phyloP scores from a whole-genome alignment of 2,329 filamentous ascomycete species.

The Cercospora sp. region DNA sequence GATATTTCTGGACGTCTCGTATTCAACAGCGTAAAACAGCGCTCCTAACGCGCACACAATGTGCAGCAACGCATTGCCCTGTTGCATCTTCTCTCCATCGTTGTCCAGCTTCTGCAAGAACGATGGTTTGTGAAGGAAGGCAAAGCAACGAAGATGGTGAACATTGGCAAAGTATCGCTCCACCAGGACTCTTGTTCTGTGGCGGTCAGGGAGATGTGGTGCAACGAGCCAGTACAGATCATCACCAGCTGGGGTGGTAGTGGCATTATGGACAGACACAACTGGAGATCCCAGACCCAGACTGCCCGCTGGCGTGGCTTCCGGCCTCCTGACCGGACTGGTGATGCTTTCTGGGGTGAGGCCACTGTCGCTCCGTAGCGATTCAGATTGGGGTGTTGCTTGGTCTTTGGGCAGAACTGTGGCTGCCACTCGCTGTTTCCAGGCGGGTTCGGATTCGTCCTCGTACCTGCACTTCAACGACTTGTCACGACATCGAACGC shows the following conservation, averaged over 20 bases:
- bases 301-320: constrained; percentile 21
- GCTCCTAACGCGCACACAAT: constrained; percentile 30
- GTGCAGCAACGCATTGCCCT: constrained; percentile 27
- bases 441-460: constrained; percentile 29
- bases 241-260: constrained; percentile 14
- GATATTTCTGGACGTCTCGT: constrained; percentile 17
- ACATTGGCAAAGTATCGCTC: constrained; percentile 31
- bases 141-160: constrained; percentile 30
- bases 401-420: constrained; percentile 14
- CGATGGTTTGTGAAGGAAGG: constrained; percentile 31
- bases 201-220: constrained; percentile 24
- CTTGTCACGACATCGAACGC: constrained; percentile 28
- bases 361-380: constrained; percentile 8
- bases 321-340: constrained; percentile 20
- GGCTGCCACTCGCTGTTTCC: constrained; percentile 29
- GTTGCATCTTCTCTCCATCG: constrained; percentile 25
- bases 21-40: constrained; percentile 29
- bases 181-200: constrained; percentile 24
- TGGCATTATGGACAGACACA: neutral
- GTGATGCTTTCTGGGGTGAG: constrained; percentile 16
- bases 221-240: constrained; percentile 25
- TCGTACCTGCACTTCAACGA: constrained; percentile 26
- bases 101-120: constrained; percentile 30
- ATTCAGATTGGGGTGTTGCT: constrained; percentile 15
- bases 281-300: constrained; percentile 21